These are phyloP conservation scores for Colletotrichum eremochloae DNA, from an alignment of 2,329 filamentous ascomycete species.

Conservation along the genomic window DNA sequence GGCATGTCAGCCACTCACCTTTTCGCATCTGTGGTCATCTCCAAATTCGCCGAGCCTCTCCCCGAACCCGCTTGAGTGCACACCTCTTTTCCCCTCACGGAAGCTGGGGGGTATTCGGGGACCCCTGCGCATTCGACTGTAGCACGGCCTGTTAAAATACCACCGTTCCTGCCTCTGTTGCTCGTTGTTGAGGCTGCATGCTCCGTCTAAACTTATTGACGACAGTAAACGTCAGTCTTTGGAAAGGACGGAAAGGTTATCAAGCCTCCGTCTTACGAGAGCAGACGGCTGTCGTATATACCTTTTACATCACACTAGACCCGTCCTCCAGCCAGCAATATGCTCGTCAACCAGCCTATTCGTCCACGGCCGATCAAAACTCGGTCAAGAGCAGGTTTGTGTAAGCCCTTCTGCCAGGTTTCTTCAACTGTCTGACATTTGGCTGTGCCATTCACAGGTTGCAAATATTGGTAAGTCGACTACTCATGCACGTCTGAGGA, in stretches of 20 bases:
- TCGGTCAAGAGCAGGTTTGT: constrained; percentile 43
- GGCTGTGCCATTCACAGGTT: constrained; percentile 12
- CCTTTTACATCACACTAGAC: neutral
- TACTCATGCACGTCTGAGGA: neutral
- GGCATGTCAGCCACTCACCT: constrained; percentile 19
- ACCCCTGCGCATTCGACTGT: constrained; percentile 8
- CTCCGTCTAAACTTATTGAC: neutral
- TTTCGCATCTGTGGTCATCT: constrained; percentile 12
- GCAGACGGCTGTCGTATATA: neutral
- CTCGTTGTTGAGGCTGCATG: constrained; percentile 2
- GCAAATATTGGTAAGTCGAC: constrained; percentile 41
- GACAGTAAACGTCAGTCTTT: constrained; percentile 5
- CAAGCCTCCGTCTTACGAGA: constrained; percentile 1
- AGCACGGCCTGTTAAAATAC: constrained; percentile 31
- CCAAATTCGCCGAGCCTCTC: constrained; percentile 25
- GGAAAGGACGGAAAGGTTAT: constrained; percentile 8
- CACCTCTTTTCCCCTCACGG: constrained; percentile 34
- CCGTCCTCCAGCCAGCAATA: constrained; percentile 8
- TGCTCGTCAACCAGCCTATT: constrained; percentile 41
- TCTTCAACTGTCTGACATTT: constrained; percentile 24
- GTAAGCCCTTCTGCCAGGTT: constrained; percentile 7
- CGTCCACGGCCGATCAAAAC: constrained; percentile 42
- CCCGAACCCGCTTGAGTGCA: constrained; percentile 2
- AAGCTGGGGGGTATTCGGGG: constrained; percentile 39
- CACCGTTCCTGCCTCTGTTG: constrained; percentile 12